Conservation (phyloP, 1,284 basidiomycete species). For the Ceratobasidium papillatum region DNA sequence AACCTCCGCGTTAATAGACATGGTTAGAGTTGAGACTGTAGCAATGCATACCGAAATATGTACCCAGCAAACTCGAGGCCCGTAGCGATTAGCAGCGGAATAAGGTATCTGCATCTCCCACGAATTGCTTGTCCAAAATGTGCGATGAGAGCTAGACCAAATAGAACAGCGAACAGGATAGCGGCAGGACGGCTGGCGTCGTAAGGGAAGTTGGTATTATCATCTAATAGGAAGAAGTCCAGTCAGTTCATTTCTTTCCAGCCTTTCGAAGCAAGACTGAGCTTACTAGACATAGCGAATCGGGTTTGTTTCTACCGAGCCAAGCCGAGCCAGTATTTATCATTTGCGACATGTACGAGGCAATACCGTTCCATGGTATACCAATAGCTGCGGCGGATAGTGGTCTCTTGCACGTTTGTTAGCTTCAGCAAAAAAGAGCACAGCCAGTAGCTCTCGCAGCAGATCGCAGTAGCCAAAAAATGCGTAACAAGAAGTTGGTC, state of each 20-base stretch:
- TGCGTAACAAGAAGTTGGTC: not conserved
- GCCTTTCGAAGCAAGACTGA: not conserved
- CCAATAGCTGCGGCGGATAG: not conserved
- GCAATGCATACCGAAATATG: not conserved
- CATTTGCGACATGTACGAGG: not conserved
- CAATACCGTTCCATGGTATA: not conserved
- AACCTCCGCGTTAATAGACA: not conserved
- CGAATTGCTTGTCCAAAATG: slow-evolving; percentile 21
- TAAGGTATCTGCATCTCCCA: slow-evolving; percentile 17
- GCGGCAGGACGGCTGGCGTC: slow-evolving; percentile 16
- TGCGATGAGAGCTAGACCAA: slow-evolving; percentile 9
- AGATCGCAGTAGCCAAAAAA: slow-evolving; percentile 6
- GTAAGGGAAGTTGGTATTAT: slow-evolving; percentile 23
- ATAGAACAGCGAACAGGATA: slow-evolving; percentile 22
- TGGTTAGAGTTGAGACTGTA: not conserved
- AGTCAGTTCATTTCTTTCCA: not conserved
- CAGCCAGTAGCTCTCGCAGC: slow-evolving; percentile 6
- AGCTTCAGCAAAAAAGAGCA: not conserved
- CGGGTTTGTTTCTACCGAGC: not conserved
- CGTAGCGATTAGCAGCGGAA: slow-evolving; percentile 35
- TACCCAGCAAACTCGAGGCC: slow-evolving; percentile 22
- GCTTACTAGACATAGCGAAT: slow-evolving; percentile 16
- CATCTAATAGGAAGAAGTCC: not conserved
- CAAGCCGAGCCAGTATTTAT: slow-evolving; percentile 19
- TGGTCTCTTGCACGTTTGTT: not conserved